Evolutionary conservation across 1,139 yeast species (phyloP).

Genomic region (Pichia inconspicua): DNA sequence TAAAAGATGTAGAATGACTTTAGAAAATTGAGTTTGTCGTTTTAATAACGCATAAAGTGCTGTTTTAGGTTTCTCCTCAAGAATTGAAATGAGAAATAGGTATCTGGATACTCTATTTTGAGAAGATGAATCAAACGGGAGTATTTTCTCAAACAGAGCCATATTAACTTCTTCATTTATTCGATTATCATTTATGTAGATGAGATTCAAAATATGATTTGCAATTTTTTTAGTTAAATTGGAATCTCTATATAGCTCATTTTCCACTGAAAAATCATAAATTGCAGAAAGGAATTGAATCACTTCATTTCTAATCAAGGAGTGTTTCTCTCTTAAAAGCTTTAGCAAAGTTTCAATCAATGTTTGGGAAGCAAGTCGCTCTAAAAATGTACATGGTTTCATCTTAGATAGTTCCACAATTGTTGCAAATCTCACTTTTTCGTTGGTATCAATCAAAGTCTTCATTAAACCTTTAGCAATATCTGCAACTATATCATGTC

Average conservation of each 20-base stretch:
- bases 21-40: conserved; percentile 56
- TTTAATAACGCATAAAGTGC: conserved; percentile 63
- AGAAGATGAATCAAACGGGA: conserved; percentile 44
- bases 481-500: conserved; percentile 44
- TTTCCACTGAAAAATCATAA: conserved; percentile 30
- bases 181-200: conserved; percentile 65
- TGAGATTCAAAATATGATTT: conserved; percentile 52
- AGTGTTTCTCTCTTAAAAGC: conserved; percentile 61
- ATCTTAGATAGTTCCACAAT: conserved; percentile 30
- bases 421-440: conserved; percentile 59
- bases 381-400: conserved; percentile 28
- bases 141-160: conserved; percentile 49
- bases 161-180: conserved; percentile 66
- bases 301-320: conserved; percentile 57
- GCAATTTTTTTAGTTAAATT: conserved; percentile 54
- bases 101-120: conserved; percentile 45
- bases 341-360: conserved; percentile 51
- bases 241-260: conserved; percentile 22
- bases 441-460: conserved; percentile 70
- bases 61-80: conserved; percentile 52
- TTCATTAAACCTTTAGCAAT: conserved; percentile 55
- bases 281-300: conserved; percentile 49
- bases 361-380: conserved; percentile 34
- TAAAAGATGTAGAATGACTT: conserved; percentile 34
- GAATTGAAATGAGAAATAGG: conserved; percentile 37